These are phyloP conservation scores for Trifolium pratense DNA, from an alignment of 306 rosid species.

Conservation along the genomic window DNA sequence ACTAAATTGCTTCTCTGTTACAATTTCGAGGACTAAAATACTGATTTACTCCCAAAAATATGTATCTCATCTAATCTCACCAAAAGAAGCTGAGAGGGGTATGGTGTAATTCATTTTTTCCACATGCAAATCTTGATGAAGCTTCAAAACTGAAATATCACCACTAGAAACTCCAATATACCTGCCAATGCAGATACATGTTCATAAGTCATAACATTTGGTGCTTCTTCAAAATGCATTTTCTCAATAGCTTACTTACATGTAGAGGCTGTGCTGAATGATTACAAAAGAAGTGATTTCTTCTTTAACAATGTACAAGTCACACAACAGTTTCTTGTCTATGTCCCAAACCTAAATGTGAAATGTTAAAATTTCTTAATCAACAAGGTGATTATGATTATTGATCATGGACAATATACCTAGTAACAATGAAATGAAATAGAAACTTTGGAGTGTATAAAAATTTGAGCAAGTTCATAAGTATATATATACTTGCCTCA, in stretches of 20 bases:
- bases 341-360: slow-evolving; percentile 83
- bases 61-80: slow-evolving; percentile 51
- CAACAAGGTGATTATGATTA: not conserved
- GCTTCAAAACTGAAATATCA: slow-evolving; percentile 71
- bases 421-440: no score
- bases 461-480: not conserved
- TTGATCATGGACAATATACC: not conserved
- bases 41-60: not conserved
- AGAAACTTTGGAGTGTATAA: no score
- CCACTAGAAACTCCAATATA: slow-evolving; percentile 76
- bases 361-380: not conserved
- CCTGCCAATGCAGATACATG: slow-evolving; percentile 54
- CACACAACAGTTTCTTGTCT: slow-evolving; percentile 57
- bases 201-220: slow-evolving; percentile 17
- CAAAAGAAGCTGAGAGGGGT: slow-evolving; percentile 71
- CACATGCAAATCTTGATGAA: slow-evolving; percentile 61
- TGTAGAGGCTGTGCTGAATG: slow-evolving; percentile 58
- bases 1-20: not conserved
- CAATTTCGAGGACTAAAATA: not conserved
- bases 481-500: slow-evolving; percentile 61
- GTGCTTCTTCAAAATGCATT: slow-evolving; percentile 1
- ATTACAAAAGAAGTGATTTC: slow-evolving; percentile 69
- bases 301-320: slow-evolving; percentile 54
- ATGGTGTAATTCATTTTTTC: slow-evolving; percentile 65
- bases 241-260: slow-evolving; percentile 60